A percentile compares a stretch with the other conserved stretches of the same genome.
These are phyloP conservation scores for Alnus rubra DNA, from an alignment of 306 rosid species.

Conservation along the genomic window DNA sequence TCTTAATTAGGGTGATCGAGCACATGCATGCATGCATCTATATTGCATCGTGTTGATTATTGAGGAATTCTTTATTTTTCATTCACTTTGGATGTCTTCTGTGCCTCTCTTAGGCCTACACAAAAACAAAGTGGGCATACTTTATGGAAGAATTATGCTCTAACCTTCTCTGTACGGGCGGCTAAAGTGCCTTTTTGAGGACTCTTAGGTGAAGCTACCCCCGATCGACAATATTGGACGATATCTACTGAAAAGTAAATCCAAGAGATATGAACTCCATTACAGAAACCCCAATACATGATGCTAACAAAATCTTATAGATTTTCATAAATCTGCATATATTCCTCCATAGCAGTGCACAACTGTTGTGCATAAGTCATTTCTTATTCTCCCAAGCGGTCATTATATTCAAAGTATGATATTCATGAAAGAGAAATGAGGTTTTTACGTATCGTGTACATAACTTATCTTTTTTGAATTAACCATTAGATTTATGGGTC, in stretches of 20 bases:
- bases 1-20: background rate
- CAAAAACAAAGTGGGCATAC: constrained; percentile 9
- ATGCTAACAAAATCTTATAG: background rate
- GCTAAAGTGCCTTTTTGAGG: too few relatives aligned
- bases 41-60: background rate
- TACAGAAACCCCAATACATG: background rate
- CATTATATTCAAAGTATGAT: background rate
- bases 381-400: background rate
- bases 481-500: too few relatives aligned
- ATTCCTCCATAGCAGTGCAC: constrained; percentile 20
- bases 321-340: constrained; percentile 18
- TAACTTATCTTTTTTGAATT: too few relatives aligned
- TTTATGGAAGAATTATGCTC: constrained; percentile 7
- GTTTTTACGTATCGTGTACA: too few relatives aligned
- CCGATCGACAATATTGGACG: background rate
- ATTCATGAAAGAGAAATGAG: background rate
- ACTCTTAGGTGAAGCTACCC: background rate
- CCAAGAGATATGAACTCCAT: constrained; percentile 7
- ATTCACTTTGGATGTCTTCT: constrained; percentile 7
- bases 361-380: too few relatives aligned
- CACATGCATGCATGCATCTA: background rate
- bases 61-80: background rate
- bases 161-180: background rate
- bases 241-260: constrained; percentile 29
- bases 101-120: background rate